A percentile compares a stretch with the other conserved stretches of the same genome.
These are phyloP conservation scores for Zymoseptoria brevis DNA, from an alignment of 2,329 filamentous ascomycete species.

Conservation along the genomic window DNA sequence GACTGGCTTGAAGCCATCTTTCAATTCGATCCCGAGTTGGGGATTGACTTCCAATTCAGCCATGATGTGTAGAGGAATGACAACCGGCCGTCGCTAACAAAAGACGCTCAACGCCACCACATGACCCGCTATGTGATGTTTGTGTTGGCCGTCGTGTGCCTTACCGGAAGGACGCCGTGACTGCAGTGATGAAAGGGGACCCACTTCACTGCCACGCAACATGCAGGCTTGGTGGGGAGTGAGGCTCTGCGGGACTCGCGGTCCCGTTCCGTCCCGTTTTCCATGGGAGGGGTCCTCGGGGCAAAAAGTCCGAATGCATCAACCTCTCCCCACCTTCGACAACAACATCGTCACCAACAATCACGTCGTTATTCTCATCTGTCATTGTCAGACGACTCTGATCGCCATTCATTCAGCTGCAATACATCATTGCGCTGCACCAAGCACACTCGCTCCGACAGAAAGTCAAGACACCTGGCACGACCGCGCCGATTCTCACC, in stretches of 20 bases:
- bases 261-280: background rate
- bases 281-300: background rate
- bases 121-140: background rate
- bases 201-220: background rate
- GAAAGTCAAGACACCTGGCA: background rate
- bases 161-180: background rate
- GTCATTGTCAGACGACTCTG: background rate
- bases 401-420: background rate
- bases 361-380: background rate
- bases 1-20: conserved; percentile 96
- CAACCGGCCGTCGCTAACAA: background rate
- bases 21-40: conserved; percentile 88
- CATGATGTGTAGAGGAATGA: conserved; percentile 44
- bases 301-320: background rate
- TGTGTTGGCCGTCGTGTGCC: background rate
- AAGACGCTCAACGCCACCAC: background rate
- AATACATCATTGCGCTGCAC: background rate
- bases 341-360: background rate
- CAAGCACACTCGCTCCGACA: background rate
- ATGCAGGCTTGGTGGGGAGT: background rate
- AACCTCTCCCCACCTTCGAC: background rate
- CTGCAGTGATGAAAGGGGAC: background rate
- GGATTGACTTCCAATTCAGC: conserved; percentile 74
- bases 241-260: background rate
- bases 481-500: background rate